Evolutionary conservation across 345 rosid species (phyloP).

Genomic region (Kernera saxatilis): DNA sequence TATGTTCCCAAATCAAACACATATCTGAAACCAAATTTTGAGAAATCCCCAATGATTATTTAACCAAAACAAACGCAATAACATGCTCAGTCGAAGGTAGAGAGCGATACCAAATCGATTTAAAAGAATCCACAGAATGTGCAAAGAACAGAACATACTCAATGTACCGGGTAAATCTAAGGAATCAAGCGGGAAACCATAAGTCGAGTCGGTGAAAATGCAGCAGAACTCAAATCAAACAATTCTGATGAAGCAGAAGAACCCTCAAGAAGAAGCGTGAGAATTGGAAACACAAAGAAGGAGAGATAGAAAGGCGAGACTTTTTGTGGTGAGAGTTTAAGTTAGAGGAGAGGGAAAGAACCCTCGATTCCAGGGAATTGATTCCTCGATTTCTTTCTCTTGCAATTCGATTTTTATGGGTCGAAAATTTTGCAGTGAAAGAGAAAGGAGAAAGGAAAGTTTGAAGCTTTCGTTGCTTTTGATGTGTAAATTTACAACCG

Average conservation of each 20-base stretch:
- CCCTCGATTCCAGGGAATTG: constrained; percentile 26
- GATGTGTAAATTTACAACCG: constrained; percentile 17
- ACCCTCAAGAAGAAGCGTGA: constrained; percentile 9
- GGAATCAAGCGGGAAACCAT: neutral
- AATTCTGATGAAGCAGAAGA: neutral
- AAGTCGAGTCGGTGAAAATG: neutral
- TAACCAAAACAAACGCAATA: neutral
- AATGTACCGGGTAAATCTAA: neutral
- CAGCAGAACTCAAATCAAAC: neutral
- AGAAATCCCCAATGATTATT: neutral
- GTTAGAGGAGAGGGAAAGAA: constrained; percentile 16
- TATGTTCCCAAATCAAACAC: constrained; percentile 13
- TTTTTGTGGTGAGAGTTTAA: constrained; percentile 12
- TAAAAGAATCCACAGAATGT: neutral
- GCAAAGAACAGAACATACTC: neutral
- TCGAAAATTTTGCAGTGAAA: constrained; percentile 12
- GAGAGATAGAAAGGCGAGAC: constrained; percentile 8
- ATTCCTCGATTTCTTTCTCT: constrained; percentile 6
- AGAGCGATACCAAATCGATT: neutral
- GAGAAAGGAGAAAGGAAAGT: constrained; percentile 33
- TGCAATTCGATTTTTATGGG: neutral
- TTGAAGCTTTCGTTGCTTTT: constrained; percentile 31
- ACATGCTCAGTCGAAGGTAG: neutral
- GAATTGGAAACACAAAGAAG: neutral
- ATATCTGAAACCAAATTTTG: neutral